These are phyloP conservation scores for Citrus maxima DNA, from an alignment of 345 rosid species.

Conservation along the genomic window DNA sequence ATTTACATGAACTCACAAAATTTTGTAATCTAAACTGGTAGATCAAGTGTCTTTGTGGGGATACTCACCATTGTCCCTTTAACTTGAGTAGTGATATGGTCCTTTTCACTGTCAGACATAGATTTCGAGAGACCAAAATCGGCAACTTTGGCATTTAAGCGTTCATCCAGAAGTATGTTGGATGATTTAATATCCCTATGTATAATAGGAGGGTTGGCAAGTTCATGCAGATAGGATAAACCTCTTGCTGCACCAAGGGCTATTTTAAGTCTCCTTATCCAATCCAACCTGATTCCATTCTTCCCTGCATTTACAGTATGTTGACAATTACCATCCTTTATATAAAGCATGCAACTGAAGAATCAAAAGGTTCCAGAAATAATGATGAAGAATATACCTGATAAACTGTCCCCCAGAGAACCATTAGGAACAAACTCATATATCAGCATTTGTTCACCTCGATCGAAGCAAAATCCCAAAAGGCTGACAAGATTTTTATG, in stretches of 20 bases:
- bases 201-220: conserved; percentile 91
- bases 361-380: neutral
- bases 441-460: conserved; percentile 69
- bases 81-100: conserved; percentile 86
- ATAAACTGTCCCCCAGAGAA: conserved; percentile 53
- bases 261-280: conserved; percentile 76
- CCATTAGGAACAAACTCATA: conserved; percentile 77
- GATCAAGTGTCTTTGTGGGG: neutral
- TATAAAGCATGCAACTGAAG: neutral
- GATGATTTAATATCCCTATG: conserved; percentile 89
- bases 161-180: conserved; percentile 78
- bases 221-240: conserved; percentile 84
- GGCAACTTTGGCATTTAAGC: conserved; percentile 75
- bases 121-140: conserved; percentile 94
- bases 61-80: conserved; percentile 92
- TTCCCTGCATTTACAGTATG: conserved; percentile 44
- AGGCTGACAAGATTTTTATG: conserved; percentile 77
- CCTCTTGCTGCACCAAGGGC: conserved; percentile 85
- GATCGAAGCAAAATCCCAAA: conserved; percentile 69
- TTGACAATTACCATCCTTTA: neutral
- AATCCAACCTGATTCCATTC: conserved; percentile 71
- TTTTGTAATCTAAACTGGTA: neutral
- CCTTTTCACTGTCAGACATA: conserved; percentile 52
- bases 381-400: conserved; percentile 43
- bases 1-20: neutral